A percentile compares a stretch with the other conserved stretches of the same genome.
Evolutionary conservation across 495 filamentous ascomycete species (phyloP).

Genomic region (Neurospora sp.): DNA sequence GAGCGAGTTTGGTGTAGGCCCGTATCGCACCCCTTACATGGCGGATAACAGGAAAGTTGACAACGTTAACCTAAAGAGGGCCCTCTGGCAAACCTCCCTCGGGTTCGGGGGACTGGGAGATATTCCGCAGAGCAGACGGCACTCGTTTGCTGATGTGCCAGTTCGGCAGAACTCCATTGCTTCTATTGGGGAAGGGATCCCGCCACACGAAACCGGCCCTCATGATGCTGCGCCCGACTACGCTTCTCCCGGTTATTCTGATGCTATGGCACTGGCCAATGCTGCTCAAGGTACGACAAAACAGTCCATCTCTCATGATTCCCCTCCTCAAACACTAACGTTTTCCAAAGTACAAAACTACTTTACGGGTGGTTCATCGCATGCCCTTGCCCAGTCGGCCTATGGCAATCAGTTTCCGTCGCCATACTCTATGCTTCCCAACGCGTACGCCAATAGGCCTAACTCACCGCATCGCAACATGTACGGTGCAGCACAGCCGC

Average conservation of each 20-base stretch:
- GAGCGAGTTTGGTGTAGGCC: constrained; percentile 54
- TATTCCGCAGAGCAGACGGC: constrained; percentile 76
- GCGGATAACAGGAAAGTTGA: constrained; percentile 68
- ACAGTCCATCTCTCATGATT: not conserved
- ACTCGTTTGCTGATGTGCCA: constrained; percentile 84
- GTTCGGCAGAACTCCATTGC: constrained; percentile 62
- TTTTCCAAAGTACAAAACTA: constrained; percentile 36
- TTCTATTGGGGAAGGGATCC: constrained; percentile 47
- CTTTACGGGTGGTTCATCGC: constrained; percentile 34
- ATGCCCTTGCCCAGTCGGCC: constrained; percentile 27
- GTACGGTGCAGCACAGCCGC: constrained; percentile 54
- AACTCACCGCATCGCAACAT: constrained; percentile 48
- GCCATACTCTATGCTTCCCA: constrained; percentile 36
- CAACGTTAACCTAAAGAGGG: constrained; percentile 55
- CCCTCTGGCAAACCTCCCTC: constrained; percentile 79
- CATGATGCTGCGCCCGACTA: constrained; percentile 24
- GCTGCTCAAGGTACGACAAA: not conserved
- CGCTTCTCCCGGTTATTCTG: not conserved
- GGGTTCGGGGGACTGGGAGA: constrained; percentile 65
- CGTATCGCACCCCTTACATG: constrained; percentile 45
- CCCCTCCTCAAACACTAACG: constrained; percentile 14
- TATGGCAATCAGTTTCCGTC: constrained; percentile 31
- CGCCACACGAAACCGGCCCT: constrained; percentile 30
- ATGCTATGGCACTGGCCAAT: not conserved
- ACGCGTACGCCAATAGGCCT: constrained; percentile 45